Base-by-base conservation (phyloP, 78 protist species). In the Protostelium mycophagum region DNA sequence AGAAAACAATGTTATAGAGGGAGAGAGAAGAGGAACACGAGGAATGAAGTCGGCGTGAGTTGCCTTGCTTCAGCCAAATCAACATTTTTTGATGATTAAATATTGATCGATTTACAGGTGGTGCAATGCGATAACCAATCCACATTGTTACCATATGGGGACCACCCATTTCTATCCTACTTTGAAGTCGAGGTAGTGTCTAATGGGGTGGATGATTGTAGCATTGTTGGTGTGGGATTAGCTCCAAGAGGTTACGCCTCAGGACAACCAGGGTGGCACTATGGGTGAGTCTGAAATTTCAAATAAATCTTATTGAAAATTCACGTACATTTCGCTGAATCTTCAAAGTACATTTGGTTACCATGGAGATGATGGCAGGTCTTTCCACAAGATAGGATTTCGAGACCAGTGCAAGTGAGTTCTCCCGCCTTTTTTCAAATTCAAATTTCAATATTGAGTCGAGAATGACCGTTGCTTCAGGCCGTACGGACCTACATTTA, bases 281-380 rank as follows among this genome's bases (percentile, higher is more conserved):
- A 51, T 16, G 73, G 73, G 73, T 51, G 73, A 5, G 73, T 51
- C 16, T 51, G 31, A 5, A 5, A 5, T 51, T 51, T 16, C 16
- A 51, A 25, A 5, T 16, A 51, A 25, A 25, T 16, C 16, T 51
- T 51, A 51, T 51, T 16, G 16, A 25, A 51, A 5, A 51, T 51
- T 16, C 5, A 51, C 73, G 73, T 51, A 25, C 73, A 51, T 51
- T 16, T 5, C 16, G 31, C 16, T 16, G 16, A 25, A 5, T 51
- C 73, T 16, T 16, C 16, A 5, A 5, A 51, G 73, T 5, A 51
- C 31, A 0, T 91, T 89, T 39, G 94, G 88, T 83, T 91, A 91
- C 25, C 94, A 91, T 28, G 36, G 63, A 31, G 94, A 91, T 9
- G 94, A 91, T 85, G 94, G 94, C 25, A 88, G 94, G 38, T 86